Percentiles rank a stretch among this genome's conserved stretches.
Conservation (phyloP, 768 basidiomycete genomes). For the Mrakia frigida region DNA sequence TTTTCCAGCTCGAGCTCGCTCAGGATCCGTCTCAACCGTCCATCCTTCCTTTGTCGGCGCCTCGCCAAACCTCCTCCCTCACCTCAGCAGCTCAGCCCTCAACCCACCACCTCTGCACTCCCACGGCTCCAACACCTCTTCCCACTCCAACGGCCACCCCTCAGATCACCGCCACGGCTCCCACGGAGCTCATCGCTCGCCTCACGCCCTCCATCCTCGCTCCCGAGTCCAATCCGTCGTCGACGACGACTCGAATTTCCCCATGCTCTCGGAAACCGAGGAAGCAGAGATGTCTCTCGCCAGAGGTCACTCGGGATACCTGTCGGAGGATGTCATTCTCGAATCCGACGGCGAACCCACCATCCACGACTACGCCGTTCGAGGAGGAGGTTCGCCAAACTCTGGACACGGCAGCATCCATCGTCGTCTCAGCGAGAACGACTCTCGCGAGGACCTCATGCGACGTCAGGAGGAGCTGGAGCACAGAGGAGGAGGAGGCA, state of each 20-base stretch:
- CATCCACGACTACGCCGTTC: slow-evolving; percentile 54
- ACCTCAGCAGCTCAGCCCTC: neutral
- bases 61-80: neutral
- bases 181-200: slow-evolving; percentile 11
- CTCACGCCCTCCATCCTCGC: slow-evolving; percentile 37
- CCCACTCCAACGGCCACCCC: slow-evolving; percentile 1
- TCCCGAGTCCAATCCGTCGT: slow-evolving; percentile 42
- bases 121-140: slow-evolving; percentile 6
- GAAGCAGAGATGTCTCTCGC: slow-evolving; percentile 44
- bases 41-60: slow-evolving; percentile 10
- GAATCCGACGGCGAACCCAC: slow-evolving; percentile 42
- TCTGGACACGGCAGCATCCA: slow-evolving; percentile 11
- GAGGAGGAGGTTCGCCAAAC: slow-evolving; percentile 33
- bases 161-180: neutral
- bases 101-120: slow-evolving; percentile 18
- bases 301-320: slow-evolving; percentile 37
- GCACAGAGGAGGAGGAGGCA: neutral
- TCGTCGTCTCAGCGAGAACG: neutral
- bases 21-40: slow-evolving; percentile 32
- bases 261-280: slow-evolving; percentile 52
- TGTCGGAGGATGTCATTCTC: slow-evolving; percentile 46
- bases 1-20: slow-evolving; percentile 49
- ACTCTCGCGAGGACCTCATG: neutral
- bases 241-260: slow-evolving; percentile 46
- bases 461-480: neutral